These are phyloP conservation scores for Cryptococcus sp. DNA, from an alignment of 1,284 basidiomycete genomes.

Conservation along the genomic window DNA sequence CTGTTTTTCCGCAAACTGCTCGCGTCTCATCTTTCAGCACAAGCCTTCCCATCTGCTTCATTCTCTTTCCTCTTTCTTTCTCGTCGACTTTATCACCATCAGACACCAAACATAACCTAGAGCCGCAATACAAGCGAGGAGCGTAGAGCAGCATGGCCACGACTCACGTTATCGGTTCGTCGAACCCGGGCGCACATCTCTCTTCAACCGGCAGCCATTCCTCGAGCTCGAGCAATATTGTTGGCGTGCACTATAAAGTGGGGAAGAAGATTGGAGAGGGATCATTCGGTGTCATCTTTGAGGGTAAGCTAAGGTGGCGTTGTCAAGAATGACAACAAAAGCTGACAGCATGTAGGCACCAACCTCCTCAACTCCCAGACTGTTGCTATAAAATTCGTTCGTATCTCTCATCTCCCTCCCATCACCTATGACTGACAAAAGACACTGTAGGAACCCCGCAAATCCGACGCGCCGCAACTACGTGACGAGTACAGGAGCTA, in stretches of 20 bases:
- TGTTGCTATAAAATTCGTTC: constrained; percentile 96
- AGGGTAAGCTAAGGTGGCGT: constrained; percentile 60
- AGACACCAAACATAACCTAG: no score
- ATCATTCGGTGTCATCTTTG: constrained; percentile 95
- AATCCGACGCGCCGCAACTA: constrained; percentile 93
- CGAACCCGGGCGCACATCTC: constrained; percentile 48
- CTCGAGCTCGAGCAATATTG: constrained; percentile 53
- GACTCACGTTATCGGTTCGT: constrained; percentile 53
- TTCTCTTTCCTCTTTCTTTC: not conserved
- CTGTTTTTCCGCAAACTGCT: no score
- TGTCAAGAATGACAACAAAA: not conserved
- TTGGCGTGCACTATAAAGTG: constrained; percentile 62
- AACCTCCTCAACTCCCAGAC: constrained; percentile 94
- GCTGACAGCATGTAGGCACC: constrained; percentile 62
- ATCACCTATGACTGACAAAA: not conserved
- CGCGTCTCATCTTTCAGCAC: not conserved
- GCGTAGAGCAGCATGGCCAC: constrained; percentile 42
- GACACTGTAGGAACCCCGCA: constrained; percentile 77
- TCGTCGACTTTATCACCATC: no score
- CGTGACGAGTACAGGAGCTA: constrained; percentile 96
- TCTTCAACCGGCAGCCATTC: constrained; percentile 42
- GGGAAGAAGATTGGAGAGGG: constrained; percentile 69
- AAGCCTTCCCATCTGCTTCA: not conserved
- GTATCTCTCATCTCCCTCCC: constrained; percentile 46
- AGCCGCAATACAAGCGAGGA: no score